A percentile compares a stretch with the other conserved stretches of the same genome.
These are phyloP conservation scores for Quercus parvula DNA, from an alignment of 306 rosid genomes.

Conservation along the genomic window DNA sequence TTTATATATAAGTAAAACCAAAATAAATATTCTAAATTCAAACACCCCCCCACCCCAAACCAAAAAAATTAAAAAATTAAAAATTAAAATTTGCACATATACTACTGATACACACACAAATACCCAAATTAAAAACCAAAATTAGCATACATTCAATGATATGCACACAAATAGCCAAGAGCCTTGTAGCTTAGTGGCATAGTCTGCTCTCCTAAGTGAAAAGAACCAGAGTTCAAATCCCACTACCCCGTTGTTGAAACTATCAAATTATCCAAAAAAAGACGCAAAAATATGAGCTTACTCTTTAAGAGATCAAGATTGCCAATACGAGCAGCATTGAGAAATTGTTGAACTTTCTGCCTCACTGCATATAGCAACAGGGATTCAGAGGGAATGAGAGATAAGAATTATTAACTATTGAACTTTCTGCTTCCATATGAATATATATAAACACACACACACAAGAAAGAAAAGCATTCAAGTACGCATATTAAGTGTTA, in stretches of 20 bases:
- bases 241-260: no score
- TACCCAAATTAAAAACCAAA: background rate
- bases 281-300: constrained; percentile 6
- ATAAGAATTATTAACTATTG: background rate
- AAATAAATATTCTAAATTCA: background rate
- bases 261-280: no score
- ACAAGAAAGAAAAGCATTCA: background rate
- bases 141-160: no score
- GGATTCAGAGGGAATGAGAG: background rate
- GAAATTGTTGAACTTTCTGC: constrained; percentile 71
- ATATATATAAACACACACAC: background rate
- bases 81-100: no score
- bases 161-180: no score
- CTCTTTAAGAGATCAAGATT: constrained; percentile 83
- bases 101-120: background rate
- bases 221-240: no score
- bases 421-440: background rate
- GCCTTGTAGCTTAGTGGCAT: no score
- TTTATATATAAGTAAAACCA: background rate
- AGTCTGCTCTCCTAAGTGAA: no score
- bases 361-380: constrained; percentile 50
- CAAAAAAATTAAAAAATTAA: no score
- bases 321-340: constrained; percentile 80
- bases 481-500: background rate
- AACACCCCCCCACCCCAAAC: background rate